Percentiles rank a stretch among this genome's conserved stretches.
Evolutionary conservation across 208 protist genomes (phyloP).

Genomic region (Trypanosomatidae sp.): DNA sequence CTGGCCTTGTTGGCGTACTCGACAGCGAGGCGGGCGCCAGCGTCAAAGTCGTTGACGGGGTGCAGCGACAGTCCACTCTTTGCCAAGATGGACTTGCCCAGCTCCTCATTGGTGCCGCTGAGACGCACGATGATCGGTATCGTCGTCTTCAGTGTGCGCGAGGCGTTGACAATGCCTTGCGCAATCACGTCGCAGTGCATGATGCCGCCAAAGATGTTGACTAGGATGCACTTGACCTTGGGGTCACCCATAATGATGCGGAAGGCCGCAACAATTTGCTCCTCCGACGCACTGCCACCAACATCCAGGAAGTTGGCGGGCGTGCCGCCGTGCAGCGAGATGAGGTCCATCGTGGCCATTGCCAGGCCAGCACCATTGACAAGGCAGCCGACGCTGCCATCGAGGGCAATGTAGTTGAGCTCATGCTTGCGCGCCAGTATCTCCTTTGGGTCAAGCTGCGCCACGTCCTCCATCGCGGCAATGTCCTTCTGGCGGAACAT

Average conservation of each 20-base stretch:
- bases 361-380: constrained; percentile 98
- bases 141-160: constrained; percentile 69
- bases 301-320: constrained; percentile 99
- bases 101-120: constrained; percentile 92
- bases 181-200: constrained; percentile 99
- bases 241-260: constrained; percentile 94
- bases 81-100: constrained; percentile 91
- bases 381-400: constrained; percentile 97
- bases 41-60: constrained; percentile 73
- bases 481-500: constrained; percentile 95
- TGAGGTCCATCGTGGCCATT: constrained; percentile 99
- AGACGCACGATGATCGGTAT: constrained; percentile 93
- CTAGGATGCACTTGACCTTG: constrained; percentile 94
- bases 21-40: constrained; percentile 62
- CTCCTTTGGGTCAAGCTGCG: constrained; percentile 92
- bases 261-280: constrained; percentile 95
- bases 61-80: constrained; percentile 77
- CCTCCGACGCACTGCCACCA: constrained; percentile 88
- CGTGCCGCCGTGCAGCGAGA: constrained; percentile 95
- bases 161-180: constrained; percentile 91
- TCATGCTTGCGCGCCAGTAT: constrained; percentile 93
- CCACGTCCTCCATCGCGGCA: constrained; percentile 90
- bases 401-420: constrained; percentile 99
- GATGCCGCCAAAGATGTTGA: constrained; percentile 99
- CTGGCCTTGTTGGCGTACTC: constrained; percentile 35